Conservation (phyloP, 2,329 filamentous ascomycete genomes). For the Phaeophleospora eucalypticola region DNA sequence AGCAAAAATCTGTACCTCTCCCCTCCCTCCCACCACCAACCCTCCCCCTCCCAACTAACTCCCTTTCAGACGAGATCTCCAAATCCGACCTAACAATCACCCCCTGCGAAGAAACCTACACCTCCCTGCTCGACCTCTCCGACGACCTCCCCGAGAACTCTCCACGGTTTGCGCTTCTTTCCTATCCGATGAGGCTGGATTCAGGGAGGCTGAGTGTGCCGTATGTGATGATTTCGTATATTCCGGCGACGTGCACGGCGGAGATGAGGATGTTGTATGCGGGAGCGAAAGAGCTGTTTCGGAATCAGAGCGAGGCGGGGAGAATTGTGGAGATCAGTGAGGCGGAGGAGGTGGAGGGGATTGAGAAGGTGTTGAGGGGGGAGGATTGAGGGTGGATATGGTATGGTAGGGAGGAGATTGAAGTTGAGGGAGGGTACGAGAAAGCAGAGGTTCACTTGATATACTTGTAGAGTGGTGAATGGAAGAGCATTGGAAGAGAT, state of each 20-base stretch:
- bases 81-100: slow-evolving; percentile 85
- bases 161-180: slow-evolving; percentile 83
- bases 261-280: slow-evolving; percentile 92
- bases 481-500: not conserved
- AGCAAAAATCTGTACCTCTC: slow-evolving; percentile 81
- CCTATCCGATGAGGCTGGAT: slow-evolving; percentile 82
- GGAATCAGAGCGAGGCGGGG: slow-evolving; percentile 86
- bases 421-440: not conserved
- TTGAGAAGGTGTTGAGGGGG: slow-evolving; percentile 62
- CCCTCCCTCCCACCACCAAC: slow-evolving; percentile 3
- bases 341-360: slow-evolving; percentile 75
- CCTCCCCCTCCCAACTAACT: not conserved
- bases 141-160: slow-evolving; percentile 92
- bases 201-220: slow-evolving; percentile 83
- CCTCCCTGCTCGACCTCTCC: slow-evolving; percentile 70
- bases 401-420: slow-evolving; percentile 2
- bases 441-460: no score
- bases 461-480: no score
- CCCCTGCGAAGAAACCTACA: slow-evolving; percentile 77
- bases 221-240: slow-evolving; percentile 92
- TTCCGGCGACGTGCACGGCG: slow-evolving; percentile 84
- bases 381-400: slow-evolving; percentile 35
- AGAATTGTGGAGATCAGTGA: slow-evolving; percentile 80
- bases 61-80: slow-evolving; percentile 73
- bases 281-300: slow-evolving; percentile 91